Conservation (phyloP, 2,329 filamentous ascomycete species). For the Monilinia vaccinii-corymbosi region DNA sequence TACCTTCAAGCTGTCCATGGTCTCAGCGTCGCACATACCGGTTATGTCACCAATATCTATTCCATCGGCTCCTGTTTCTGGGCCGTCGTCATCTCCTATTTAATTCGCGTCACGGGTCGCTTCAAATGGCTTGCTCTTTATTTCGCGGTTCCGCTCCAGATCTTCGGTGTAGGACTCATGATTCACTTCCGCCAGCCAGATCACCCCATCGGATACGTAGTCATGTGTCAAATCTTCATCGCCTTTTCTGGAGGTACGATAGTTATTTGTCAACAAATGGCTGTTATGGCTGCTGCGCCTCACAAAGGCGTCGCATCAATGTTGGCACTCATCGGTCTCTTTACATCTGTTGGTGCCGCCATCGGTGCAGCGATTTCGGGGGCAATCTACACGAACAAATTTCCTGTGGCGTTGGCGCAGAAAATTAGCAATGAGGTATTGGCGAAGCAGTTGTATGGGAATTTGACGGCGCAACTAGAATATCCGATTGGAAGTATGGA, state of each 20-base stretch:
- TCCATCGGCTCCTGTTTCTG: slow-evolving; percentile 42
- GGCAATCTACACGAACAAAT: slow-evolving; percentile 56
- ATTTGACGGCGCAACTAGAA: slow-evolving; percentile 42
- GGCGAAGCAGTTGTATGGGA: slow-evolving; percentile 36
- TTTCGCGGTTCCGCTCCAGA: slow-evolving; percentile 23
- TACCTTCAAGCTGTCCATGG: slow-evolving; percentile 46
- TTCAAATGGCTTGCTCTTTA: slow-evolving; percentile 22
- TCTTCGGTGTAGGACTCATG: slow-evolving; percentile 48
- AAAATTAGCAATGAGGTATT: slow-evolving; percentile 35
- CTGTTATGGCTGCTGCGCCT: slow-evolving; percentile 48
- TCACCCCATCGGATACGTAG: slow-evolving; percentile 41
- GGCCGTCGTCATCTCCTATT: slow-evolving; percentile 38
- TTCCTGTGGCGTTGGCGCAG: slow-evolving; percentile 29
- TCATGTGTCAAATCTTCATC: slow-evolving; percentile 53
- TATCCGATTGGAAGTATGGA: slow-evolving; percentile 42
- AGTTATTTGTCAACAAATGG: slow-evolving; percentile 50
- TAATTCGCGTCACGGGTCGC: slow-evolving; percentile 26
- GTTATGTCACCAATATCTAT: slow-evolving; percentile 43
- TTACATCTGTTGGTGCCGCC: slow-evolving; percentile 50
- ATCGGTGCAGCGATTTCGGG: slow-evolving; percentile 52
- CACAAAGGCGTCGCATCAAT: slow-evolving; percentile 53
- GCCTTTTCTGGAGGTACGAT: slow-evolving; percentile 48
- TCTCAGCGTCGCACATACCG: slow-evolving; percentile 39
- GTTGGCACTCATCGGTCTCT: slow-evolving; percentile 52
- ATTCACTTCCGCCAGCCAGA: slow-evolving; percentile 46